These are phyloP conservation scores for Aureobasidium lini DNA, from an alignment of 2,329 filamentous ascomycete genomes.

Conservation along the genomic window DNA sequence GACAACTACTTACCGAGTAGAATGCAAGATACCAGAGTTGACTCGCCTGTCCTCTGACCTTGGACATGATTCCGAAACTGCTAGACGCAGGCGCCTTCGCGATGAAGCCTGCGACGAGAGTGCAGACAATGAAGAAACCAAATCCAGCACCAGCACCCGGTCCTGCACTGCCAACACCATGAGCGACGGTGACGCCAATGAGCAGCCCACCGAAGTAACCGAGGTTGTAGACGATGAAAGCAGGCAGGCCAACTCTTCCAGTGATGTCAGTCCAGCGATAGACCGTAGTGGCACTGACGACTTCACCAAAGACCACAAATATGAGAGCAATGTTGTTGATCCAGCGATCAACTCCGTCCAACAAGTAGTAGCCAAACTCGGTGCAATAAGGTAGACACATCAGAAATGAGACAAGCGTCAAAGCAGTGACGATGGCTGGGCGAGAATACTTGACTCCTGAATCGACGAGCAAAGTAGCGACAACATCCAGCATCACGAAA, in stretches of 20 bases:
- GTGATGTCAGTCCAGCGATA: constrained; percentile 46
- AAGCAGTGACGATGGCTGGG: constrained; percentile 41
- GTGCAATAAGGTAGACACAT: constrained; percentile 52
- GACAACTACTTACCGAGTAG: constrained; percentile 44
- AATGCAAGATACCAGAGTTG: constrained; percentile 49
- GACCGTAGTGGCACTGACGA: constrained; percentile 46
- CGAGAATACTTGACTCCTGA: constrained; percentile 42
- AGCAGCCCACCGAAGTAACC: constrained; percentile 49
- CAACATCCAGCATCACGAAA: constrained; percentile 53
- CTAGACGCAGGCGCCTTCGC: neutral
- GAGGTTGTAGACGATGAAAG: constrained; percentile 41
- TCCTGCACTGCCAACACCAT: constrained; percentile 26
- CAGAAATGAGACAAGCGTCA: constrained; percentile 46
- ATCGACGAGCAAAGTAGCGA: constrained; percentile 48
- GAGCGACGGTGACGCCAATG: constrained; percentile 44
- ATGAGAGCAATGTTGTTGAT: constrained; percentile 49
- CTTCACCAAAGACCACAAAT: constrained; percentile 48
- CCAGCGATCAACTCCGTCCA: constrained; percentile 50
- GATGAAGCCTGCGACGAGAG: constrained; percentile 26
- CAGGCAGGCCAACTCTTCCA: constrained; percentile 36
- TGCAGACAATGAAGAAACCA: constrained; percentile 42
- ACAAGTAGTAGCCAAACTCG: constrained; percentile 49
- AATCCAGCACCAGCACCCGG: constrained; percentile 38
- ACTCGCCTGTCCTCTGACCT: constrained; percentile 17
- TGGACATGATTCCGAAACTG: neutral